Conservation (phyloP, 2,329 filamentous ascomycete species). For the Fusarium hostae region DNA sequence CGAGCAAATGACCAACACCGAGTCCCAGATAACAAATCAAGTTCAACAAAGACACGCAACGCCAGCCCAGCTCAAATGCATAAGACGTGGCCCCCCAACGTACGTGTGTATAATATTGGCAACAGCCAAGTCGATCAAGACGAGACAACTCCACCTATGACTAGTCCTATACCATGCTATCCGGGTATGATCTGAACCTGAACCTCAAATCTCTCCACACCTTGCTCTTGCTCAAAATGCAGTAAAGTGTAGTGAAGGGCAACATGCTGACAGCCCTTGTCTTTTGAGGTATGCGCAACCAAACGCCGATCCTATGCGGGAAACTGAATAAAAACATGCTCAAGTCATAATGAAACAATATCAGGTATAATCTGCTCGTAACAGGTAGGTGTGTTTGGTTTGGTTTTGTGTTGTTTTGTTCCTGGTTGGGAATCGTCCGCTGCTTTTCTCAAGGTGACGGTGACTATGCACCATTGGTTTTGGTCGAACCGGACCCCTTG, state of each 20-base stretch:
- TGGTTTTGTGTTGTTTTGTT: background rate
- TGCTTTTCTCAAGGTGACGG: conserved; percentile 6
- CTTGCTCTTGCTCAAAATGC: conserved; percentile 5
- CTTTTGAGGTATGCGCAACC: conserved; percentile 37
- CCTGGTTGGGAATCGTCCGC: background rate
- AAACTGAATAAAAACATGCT: conserved; percentile 38
- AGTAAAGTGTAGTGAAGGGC: conserved; percentile 11
- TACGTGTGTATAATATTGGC: conserved; percentile 18
- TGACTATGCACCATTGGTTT: conserved; percentile 49
- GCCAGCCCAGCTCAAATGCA: conserved; percentile 29
- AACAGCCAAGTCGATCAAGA: conserved; percentile 26
- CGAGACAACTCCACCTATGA: conserved; percentile 39
- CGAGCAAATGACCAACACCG: conserved; percentile 1
- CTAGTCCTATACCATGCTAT: conserved; percentile 46
- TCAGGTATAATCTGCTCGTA: conserved; percentile 36
- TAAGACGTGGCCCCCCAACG: conserved; percentile 22
- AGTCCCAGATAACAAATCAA: conserved; percentile 13
- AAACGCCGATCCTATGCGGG: conserved; percentile 46
- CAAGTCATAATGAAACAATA: conserved; percentile 36
- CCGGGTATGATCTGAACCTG: conserved; percentile 43
- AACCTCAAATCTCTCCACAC: conserved; percentile 24
- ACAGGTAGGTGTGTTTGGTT: conserved; percentile 2
- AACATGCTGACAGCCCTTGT: conserved; percentile 40
- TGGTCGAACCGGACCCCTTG: conserved; percentile 46
- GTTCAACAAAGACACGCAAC: conserved; percentile 26